phyloP scores from a whole-genome alignment of 495 filamentous ascomycete species.

The Hypoxylon crocopeplum region DNA sequence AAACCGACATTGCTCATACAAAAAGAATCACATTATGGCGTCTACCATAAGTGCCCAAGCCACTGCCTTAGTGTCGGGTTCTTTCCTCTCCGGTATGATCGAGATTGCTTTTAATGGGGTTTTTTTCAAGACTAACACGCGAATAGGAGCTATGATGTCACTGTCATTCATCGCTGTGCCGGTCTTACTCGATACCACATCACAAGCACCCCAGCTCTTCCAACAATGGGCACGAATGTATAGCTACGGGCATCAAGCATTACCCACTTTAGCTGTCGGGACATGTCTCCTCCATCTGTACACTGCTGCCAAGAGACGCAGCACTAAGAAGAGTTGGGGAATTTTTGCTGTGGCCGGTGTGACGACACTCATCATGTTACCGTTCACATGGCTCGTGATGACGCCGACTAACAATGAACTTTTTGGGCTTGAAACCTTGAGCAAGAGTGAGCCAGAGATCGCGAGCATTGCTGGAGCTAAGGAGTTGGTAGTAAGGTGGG shows the following conservation, averaged over 20 bases:
- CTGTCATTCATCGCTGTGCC: constrained; percentile 36
- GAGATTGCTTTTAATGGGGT: no score
- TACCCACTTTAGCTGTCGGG: constrained; percentile 33
- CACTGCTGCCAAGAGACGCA: constrained; percentile 11
- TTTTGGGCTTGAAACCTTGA: no score
- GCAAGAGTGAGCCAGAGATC: no score
- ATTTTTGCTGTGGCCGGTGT: constrained; percentile 5
- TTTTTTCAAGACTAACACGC: no score
- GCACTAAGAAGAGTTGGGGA: constrained; percentile 22
- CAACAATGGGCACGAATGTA: constrained; percentile 39
- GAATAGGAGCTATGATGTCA: constrained; percentile 42
- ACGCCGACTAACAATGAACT: constrained; percentile 40
- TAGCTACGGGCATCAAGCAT: constrained; percentile 38
- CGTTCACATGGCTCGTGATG: constrained; percentile 46
- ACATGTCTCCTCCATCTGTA: constrained; percentile 34
- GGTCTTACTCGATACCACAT: constrained; percentile 40
- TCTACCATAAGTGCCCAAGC: no score
- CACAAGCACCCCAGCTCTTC: constrained; percentile 25
- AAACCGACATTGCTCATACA: no score
- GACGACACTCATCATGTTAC: constrained; percentile 37
- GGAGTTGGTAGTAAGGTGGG: no score
- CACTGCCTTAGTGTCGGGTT: no score
- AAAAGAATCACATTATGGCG: no score
- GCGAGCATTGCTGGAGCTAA: no score
- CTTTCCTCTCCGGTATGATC: no score